Evolutionary conservation across 2,329 filamentous ascomycete species (phyloP).

Genomic region (Calonectria naviculata): DNA sequence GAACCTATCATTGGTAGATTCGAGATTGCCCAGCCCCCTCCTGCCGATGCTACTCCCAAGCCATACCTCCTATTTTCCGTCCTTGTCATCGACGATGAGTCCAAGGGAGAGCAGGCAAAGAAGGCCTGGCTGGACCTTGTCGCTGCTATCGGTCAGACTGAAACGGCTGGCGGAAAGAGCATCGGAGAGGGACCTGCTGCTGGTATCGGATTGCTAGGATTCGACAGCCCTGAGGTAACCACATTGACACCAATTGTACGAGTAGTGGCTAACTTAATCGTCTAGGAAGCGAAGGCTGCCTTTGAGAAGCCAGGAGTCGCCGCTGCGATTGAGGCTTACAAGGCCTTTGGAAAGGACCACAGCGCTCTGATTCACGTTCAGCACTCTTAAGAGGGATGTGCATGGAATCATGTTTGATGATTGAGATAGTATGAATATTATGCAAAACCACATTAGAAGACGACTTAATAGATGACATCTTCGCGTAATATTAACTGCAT

Average conservation of each 20-base stretch:
- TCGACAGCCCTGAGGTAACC: slow-evolving; percentile 20
- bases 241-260: neutral
- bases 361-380: slow-evolving; percentile 9
- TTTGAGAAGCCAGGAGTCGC: slow-evolving; percentile 15
- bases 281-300: slow-evolving; percentile 12
- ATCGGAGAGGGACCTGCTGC: slow-evolving; percentile 10
- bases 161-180: slow-evolving; percentile 7
- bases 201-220: slow-evolving; percentile 13
- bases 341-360: slow-evolving; percentile 11
- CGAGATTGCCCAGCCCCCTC: slow-evolving; percentile 8
- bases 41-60: neutral
- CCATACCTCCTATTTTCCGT: slow-evolving; percentile 16
- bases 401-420: neutral
- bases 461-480: neutral
- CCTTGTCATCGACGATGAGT: neutral
- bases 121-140: slow-evolving; percentile 15
- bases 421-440: neutral
- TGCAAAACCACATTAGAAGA: neutral
- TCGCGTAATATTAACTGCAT: too few species aligned
- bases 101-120: neutral
- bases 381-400: neutral
- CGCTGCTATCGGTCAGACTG: slow-evolving; percentile 9
- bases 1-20: neutral
- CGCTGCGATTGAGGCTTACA: slow-evolving; percentile 9
- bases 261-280: neutral